Percentiles rank a stretch among this genome's conserved stretches.
These are phyloP conservation scores for Microcyclospora pomicola DNA, from an alignment of 2,329 filamentous ascomycete species.

Conservation along the genomic window DNA sequence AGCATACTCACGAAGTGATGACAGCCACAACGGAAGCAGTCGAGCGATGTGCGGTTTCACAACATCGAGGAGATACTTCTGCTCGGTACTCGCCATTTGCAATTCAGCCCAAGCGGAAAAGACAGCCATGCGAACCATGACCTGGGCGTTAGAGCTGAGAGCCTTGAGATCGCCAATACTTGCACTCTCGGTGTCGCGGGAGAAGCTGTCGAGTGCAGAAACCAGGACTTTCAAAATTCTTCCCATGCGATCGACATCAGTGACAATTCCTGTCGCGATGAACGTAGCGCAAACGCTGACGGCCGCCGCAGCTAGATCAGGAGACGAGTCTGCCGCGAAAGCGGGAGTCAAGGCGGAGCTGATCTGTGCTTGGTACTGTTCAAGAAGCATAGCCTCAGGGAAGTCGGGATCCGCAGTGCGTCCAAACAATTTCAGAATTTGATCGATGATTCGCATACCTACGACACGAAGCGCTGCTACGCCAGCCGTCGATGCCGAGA, in stretches of 20 bases:
- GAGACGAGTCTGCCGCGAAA: slow-evolving; percentile 89
- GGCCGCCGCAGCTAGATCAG: slow-evolving; percentile 87
- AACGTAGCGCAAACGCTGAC: slow-evolving; percentile 98
- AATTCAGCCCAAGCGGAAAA: slow-evolving; percentile 96
- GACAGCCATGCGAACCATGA: slow-evolving; percentile 97
- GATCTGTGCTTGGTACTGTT: slow-evolving; percentile 98
- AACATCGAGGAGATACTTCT: slow-evolving; percentile 77
- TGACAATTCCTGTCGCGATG: slow-evolving; percentile 92
- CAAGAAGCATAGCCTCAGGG: slow-evolving; percentile 85
- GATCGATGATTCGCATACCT: slow-evolving; percentile 86
- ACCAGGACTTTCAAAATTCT: slow-evolving; percentile 90
- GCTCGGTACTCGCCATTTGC: slow-evolving; percentile 86
- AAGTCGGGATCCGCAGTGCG: slow-evolving; percentile 94
- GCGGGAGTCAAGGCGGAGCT: slow-evolving; percentile 91
- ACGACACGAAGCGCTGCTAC: slow-evolving; percentile 82
- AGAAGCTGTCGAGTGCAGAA: slow-evolving; percentile 82
- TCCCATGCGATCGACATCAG: slow-evolving; percentile 96
- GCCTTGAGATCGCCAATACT: slow-evolving; percentile 87
- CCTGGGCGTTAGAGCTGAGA: slow-evolving; percentile 86
- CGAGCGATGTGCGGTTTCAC: slow-evolving; percentile 80
- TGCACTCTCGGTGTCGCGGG: slow-evolving; percentile 60
- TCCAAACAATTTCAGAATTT: slow-evolving; percentile 89
- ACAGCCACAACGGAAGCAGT: slow-evolving; percentile 84
- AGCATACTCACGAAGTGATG: slow-evolving; percentile 85
- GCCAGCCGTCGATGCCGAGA: slow-evolving; percentile 88